Evolutionary conservation across 331 rosid species (phyloP).

Genomic region (Quercus lobata): DNA sequence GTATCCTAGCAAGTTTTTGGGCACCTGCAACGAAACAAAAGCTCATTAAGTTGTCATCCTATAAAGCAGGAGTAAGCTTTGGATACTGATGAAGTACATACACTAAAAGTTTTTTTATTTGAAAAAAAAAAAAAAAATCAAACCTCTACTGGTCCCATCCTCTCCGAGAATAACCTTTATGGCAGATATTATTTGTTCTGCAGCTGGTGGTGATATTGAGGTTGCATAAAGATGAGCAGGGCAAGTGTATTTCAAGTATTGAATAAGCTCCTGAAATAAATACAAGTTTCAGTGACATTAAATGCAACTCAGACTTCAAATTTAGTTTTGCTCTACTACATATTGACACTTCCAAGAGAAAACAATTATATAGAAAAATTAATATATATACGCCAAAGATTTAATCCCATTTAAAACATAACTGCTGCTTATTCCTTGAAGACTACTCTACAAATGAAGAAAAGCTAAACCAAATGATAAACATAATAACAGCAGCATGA

Average conservation of each 20-base stretch:
- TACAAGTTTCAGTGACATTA: not conserved
- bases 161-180: constrained; percentile 80
- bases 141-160: constrained; percentile 91
- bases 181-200: constrained; percentile 74
- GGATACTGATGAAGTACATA: too few species aligned
- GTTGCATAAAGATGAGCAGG: constrained; percentile 84
- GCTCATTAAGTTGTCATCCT: not conserved
- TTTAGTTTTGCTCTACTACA: too few species aligned
- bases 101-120: not conserved
- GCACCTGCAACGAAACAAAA: constrained; percentile 46
- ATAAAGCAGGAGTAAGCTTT: too few species aligned
- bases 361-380: too few species aligned
- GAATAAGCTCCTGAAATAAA: constrained; percentile 66
- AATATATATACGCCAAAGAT: too few species aligned
- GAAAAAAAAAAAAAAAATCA: not conserved
- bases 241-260: constrained; percentile 67
- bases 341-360: too few species aligned
- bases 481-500: too few species aligned
- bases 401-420: too few species aligned
- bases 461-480: too few species aligned
- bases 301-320: too few species aligned
- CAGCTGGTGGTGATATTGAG: constrained; percentile 87
- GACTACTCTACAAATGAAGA: too few species aligned
- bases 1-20: constrained; percentile 80
- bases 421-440: too few species aligned